These are phyloP conservation scores for Alternaria solani DNA, from an alignment of 2,329 filamentous ascomycete genomes.

Conservation along the genomic window DNA sequence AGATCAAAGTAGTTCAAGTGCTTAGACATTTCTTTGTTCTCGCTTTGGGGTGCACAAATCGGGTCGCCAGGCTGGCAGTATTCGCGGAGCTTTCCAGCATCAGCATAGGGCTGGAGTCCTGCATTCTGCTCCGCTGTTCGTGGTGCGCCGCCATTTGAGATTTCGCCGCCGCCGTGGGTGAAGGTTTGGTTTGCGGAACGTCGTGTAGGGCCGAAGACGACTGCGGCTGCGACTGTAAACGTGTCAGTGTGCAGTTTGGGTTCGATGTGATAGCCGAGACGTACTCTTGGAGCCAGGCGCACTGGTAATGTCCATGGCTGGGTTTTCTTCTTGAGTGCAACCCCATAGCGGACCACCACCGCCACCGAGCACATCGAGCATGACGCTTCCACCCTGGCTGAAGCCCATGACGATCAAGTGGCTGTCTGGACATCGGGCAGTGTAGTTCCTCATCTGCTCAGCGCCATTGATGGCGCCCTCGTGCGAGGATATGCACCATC, in stretches of 20 bases:
- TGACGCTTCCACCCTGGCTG: conserved; percentile 38
- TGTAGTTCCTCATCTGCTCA: conserved; percentile 40
- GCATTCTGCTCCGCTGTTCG: conserved; percentile 31
- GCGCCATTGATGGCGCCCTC: conserved; percentile 37
- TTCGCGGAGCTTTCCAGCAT: conserved; percentile 63
- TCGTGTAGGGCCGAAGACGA: conserved; percentile 35
- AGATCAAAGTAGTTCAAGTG: conserved; percentile 65
- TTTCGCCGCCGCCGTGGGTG: conserved; percentile 32
- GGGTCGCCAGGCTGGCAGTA: conserved; percentile 70
- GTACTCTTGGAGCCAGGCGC: conserved; percentile 35
- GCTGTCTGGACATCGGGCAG: conserved; percentile 36
- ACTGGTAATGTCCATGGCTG: conserved; percentile 28
- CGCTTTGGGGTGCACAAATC: conserved; percentile 64
- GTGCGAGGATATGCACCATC: conserved; percentile 37
- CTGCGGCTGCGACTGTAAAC: conserved; percentile 30
- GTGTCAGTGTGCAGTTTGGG: conserved; percentile 12
- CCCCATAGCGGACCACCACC: conserved; percentile 38
- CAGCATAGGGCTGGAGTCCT: conserved; percentile 32
- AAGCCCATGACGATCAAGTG: conserved; percentile 40
- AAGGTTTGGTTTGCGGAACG: conserved; percentile 36
- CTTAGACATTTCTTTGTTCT: conserved; percentile 59
- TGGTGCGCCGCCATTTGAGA: conserved; percentile 31
- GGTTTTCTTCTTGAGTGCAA: conserved; percentile 33
- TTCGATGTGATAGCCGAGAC: not conserved
- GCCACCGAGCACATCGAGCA: conserved; percentile 36